These are phyloP conservation scores for Pyrenochaeta sp. DNA, from an alignment of 2,329 filamentous ascomycete species.

Conservation along the genomic window DNA sequence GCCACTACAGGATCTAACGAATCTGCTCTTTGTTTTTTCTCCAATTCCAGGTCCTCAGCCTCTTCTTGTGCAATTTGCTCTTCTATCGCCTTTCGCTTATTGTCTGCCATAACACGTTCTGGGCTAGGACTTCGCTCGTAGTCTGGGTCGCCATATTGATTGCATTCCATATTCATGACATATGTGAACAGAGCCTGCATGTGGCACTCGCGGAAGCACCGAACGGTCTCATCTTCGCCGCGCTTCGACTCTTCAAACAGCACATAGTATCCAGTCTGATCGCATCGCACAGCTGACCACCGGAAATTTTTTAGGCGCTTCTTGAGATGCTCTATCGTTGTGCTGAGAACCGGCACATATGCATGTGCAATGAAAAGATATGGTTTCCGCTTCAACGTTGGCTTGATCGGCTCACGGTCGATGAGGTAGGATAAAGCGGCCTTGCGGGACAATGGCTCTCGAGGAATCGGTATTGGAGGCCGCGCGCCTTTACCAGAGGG, in stretches of 20 bases:
- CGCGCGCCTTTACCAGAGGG: slow-evolving; percentile 67
- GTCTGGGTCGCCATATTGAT: slow-evolving; percentile 71
- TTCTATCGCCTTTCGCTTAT: slow-evolving; percentile 70
- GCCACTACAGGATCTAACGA: slow-evolving; percentile 91
- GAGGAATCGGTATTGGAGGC: slow-evolving; percentile 47
- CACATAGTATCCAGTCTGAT: slow-evolving; percentile 88
- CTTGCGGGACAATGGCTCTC: slow-evolving; percentile 56
- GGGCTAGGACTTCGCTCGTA: slow-evolving; percentile 65
- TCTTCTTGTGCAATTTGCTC: slow-evolving; percentile 75
- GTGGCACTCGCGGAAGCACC: slow-evolving; percentile 81
- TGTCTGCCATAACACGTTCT: slow-evolving; percentile 57
- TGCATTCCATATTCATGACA: slow-evolving; percentile 87
- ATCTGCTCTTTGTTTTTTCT: slow-evolving; percentile 85
- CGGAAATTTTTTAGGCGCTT: slow-evolving; percentile 85
- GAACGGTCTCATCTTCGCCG: slow-evolving; percentile 81
- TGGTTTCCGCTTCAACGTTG: slow-evolving; percentile 77
- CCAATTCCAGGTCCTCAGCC: slow-evolving; percentile 84
- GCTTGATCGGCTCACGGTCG: slow-evolving; percentile 72
- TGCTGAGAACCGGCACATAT: slow-evolving; percentile 84
- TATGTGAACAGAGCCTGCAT: slow-evolving; percentile 91
- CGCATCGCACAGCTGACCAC: slow-evolving; percentile 82
- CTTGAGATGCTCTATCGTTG: slow-evolving; percentile 88
- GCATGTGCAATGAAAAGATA: slow-evolving; percentile 91
- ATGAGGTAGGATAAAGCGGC: slow-evolving; percentile 58
- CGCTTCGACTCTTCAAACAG: slow-evolving; percentile 81